Base-by-base conservation (phyloP, 2,329 filamentous ascomycete genomes). In the Neonectria punicea region DNA sequence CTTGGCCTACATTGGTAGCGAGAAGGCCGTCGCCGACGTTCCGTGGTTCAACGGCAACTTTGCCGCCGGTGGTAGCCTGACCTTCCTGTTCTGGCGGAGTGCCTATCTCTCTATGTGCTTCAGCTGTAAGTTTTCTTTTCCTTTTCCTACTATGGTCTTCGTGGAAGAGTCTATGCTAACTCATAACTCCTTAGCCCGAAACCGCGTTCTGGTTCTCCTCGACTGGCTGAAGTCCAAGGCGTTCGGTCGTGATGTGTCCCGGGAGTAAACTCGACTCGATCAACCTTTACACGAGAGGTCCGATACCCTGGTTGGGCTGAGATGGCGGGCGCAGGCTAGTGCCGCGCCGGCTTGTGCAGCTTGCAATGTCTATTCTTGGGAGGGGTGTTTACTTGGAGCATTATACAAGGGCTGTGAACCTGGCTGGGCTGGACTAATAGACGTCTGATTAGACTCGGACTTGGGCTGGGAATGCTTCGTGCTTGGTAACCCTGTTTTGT, bases 41-140 rank as follows among this genome's bases (percentile, higher is more conserved):
- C 93, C 90, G 79, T 99, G 96, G 95, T 90, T 97, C 84, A 97
- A 96, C 76, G 96, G 96, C 72, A 99, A 98, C 85, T 88, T 99
- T 74, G 95, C 96, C 67, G 93, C 91, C 50, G 96, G 95, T 78
- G 96, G 96, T 78, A 93, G 92, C 75, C 85, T 98, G 82, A 99
- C 96, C 61, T 99, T 97, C 84, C 88, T 98, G 73, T 99, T 99
- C 89, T 99, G 96, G 96, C 89, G 94, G 80, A 97, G 93, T 78
- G 96, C 95, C 60, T 99, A 99, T 82, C 85, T 99, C 80, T 98
- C 93, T 87, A 99, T 99, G 96, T 98, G 95, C 89, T 99, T 99
- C 82, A 98, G 94, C 90, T 94, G 93, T 96, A 88, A 90, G 93
- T 92, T 72, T 59, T 28, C 65, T 59, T 22, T 65, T 36, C 20